Conservation (phyloP, 2,329 filamentous ascomycete species). For the Ophioceras dolichostomum region DNA sequence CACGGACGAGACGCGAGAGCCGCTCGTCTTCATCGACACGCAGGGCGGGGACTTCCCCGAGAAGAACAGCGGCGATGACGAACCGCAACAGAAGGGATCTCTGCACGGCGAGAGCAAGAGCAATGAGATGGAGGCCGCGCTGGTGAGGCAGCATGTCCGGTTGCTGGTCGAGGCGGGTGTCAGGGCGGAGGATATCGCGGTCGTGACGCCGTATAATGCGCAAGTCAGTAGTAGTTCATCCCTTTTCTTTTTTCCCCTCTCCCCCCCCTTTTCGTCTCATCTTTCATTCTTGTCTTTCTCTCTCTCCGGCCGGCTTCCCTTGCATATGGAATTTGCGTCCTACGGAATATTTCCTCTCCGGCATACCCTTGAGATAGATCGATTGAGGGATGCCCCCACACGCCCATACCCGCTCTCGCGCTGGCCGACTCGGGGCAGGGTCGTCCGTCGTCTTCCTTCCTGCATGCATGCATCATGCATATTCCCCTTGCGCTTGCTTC, state of each 20-base stretch:
- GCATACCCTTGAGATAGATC: no score
- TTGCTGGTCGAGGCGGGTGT: slow-evolving; percentile 71
- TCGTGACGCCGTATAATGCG: slow-evolving; percentile 94
- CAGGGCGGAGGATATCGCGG: slow-evolving; percentile 71
- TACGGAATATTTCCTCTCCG: no score
- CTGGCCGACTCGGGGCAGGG: no score
- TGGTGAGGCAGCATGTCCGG: slow-evolving; percentile 68
- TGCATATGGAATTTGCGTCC: not conserved
- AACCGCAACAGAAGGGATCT: slow-evolving; percentile 8
- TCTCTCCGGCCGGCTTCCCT: no score
- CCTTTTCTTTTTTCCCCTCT: slow-evolving; percentile 5
- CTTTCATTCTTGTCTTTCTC: not conserved
- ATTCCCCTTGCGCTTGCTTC: no score
- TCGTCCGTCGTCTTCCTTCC: no score
- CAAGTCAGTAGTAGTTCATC: slow-evolving; percentile 41
- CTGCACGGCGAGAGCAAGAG: slow-evolving; percentile 59
- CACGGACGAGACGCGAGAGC: slow-evolving; percentile 77
- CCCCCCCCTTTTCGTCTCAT: not conserved
- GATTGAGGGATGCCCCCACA: no score
- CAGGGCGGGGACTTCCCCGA: slow-evolving; percentile 90
- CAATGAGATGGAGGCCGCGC: slow-evolving; percentile 78
- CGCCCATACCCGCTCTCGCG: no score
- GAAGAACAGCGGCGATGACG: slow-evolving; percentile 37
- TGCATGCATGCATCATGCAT: no score
- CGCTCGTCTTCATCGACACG: slow-evolving; percentile 89